A percentile compares a stretch with the other conserved stretches of the same genome.
These are phyloP conservation scores for Sergeia podlipaevii DNA, from an alignment of 208 protist species.

Conservation along the genomic window DNA sequence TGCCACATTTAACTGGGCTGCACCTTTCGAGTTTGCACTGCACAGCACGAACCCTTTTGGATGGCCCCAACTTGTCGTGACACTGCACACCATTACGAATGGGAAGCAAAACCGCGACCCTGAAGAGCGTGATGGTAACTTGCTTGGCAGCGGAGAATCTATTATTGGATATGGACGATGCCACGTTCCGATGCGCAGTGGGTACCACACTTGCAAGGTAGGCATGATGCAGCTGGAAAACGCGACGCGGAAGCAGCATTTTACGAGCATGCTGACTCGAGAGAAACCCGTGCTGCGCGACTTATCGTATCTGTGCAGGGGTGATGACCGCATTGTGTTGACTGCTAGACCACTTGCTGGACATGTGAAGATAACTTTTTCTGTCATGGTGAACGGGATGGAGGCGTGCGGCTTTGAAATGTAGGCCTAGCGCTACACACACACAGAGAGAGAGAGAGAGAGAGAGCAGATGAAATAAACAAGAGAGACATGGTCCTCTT, in stretches of 20 bases:
- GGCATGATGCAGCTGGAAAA: slow-evolving; percentile 74
- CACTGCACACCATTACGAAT: slow-evolving; percentile 61
- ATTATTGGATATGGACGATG: slow-evolving; percentile 78
- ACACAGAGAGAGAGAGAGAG: slow-evolving; percentile 1
- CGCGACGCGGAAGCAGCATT: slow-evolving; percentile 56
- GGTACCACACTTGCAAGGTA: slow-evolving; percentile 48
- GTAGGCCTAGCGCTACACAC: slow-evolving; percentile 1
- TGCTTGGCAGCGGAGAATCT: slow-evolving; percentile 42
- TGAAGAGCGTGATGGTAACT: slow-evolving; percentile 26
- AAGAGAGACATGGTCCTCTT: no score
- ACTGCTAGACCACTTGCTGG: slow-evolving; percentile 51
- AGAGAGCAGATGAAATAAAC: neutral
- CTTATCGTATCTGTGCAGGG: slow-evolving; percentile 69
- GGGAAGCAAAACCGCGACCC: slow-evolving; percentile 18
- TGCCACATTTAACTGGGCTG: slow-evolving; percentile 61
- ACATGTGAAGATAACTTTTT: slow-evolving; percentile 61
- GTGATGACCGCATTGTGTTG: slow-evolving; percentile 77
- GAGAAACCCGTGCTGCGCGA: slow-evolving; percentile 71
- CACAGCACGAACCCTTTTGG: slow-evolving; percentile 77
- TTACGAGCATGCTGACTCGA: slow-evolving; percentile 46
- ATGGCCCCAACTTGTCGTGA: slow-evolving; percentile 83
- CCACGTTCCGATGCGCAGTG: slow-evolving; percentile 69
- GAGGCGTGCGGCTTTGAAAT: slow-evolving; percentile 65
- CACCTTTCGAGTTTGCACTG: slow-evolving; percentile 81
- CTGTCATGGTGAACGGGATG: slow-evolving; percentile 71